Conservation (phyloP, 169 alveolate species). For the Cyclospora cayetanensis region DNA sequence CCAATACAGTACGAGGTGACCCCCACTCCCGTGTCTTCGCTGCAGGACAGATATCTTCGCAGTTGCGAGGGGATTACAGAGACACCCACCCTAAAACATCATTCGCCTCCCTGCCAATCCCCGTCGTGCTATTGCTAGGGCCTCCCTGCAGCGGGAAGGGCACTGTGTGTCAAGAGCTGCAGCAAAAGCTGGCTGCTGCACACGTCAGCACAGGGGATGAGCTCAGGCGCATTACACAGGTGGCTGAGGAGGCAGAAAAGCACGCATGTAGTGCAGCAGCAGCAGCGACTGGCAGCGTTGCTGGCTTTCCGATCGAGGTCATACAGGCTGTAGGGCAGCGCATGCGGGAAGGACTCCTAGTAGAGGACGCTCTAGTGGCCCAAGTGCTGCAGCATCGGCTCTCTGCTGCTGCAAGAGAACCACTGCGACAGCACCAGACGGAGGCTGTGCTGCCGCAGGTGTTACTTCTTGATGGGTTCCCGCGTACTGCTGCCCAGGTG, state of each 20-base stretch:
- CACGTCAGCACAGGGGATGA: slow-evolving; percentile 14
- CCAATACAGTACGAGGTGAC: too few species aligned
- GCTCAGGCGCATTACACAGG: not conserved
- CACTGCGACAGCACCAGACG: slow-evolving; percentile 34
- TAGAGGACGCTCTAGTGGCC: not conserved
- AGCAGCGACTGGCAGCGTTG: not conserved
- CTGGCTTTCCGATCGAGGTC: not conserved
- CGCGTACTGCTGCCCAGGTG: slow-evolving; percentile 1
- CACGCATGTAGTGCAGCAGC: not conserved
- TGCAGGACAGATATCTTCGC: too few species aligned
- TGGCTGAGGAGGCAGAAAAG: not conserved
- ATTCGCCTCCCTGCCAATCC: not conserved
- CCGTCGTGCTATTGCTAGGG: slow-evolving; percentile 23
- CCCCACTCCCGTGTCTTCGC: too few species aligned
- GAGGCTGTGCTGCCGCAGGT: slow-evolving; percentile 29
- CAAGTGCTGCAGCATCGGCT: slow-evolving; percentile 11
- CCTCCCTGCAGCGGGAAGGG: slow-evolving; percentile 47
- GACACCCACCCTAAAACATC: too few species aligned
- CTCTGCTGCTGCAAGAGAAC: slow-evolving; percentile 4
- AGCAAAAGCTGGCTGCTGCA: not conserved
- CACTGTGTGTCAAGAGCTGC: not conserved
- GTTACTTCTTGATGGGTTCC: slow-evolving; percentile 13
- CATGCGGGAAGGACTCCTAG: not conserved
- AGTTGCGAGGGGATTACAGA: too few species aligned
- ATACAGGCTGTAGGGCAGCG: not conserved